These are phyloP conservation scores for Torulaspora quercuum DNA, from an alignment of 805 yeast species.

Conservation along the genomic window DNA sequence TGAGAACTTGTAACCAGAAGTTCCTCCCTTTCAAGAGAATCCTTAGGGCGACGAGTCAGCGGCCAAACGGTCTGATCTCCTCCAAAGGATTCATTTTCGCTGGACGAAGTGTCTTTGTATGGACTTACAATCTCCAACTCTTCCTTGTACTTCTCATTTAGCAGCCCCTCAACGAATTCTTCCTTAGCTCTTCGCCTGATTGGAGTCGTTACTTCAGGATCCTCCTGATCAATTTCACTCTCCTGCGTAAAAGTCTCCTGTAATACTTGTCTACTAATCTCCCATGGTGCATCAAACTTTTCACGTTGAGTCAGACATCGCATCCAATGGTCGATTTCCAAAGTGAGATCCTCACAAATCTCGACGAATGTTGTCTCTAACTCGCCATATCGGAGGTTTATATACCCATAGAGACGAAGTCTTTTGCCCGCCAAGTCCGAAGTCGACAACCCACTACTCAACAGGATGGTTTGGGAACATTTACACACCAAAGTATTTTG, in stretches of 20 bases:
- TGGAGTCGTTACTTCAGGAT: slow-evolving; percentile 1
- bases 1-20: background rate
- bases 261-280: slow-evolving; percentile 9
- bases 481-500: slow-evolving; percentile 29
- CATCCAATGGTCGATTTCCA: slow-evolving; percentile 41
- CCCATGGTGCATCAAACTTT: slow-evolving; percentile 38
- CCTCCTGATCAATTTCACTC: background rate
- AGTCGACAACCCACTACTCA: slow-evolving; percentile 22
- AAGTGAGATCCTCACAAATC: slow-evolving; percentile 23
- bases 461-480: slow-evolving; percentile 21
- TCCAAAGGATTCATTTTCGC: background rate
- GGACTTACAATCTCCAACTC: slow-evolving; percentile 25
- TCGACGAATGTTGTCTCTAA: slow-evolving; percentile 32
- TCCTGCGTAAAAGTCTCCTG: slow-evolving; percentile 3
- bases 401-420: slow-evolving; percentile 32
- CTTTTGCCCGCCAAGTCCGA: slow-evolving; percentile 27
- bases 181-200: background rate
- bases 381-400: slow-evolving; percentile 28
- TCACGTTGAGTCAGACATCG: slow-evolving; percentile 27
- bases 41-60: background rate
- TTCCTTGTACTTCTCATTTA: slow-evolving; percentile 18
- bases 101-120: slow-evolving; percentile 6
- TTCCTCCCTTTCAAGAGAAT: background rate
- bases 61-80: background rate
- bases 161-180: slow-evolving; percentile 22